A percentile compares a stretch with the other conserved stretches of the same genome.
phyloP scores from a whole-genome alignment of 2,329 filamentous ascomycete genomes.

The Mycosphaerella arachidis region DNA sequence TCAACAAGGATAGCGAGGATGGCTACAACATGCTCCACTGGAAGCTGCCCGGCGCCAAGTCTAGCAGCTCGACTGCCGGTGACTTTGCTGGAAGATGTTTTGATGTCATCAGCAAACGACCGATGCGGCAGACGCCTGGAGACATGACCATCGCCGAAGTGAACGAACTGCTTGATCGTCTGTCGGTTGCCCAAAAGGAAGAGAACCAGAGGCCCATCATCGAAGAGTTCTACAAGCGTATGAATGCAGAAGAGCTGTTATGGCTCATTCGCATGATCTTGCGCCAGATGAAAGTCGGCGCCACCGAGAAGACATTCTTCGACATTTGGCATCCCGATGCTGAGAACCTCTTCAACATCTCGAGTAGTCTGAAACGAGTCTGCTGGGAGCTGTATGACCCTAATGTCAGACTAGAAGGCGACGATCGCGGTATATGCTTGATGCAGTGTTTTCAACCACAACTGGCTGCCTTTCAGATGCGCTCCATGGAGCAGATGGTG shows the following conservation, averaged over 20 bases:
- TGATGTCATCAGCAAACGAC: conserved; percentile 78
- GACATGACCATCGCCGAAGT: conserved; percentile 84
- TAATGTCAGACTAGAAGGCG: conserved; percentile 65
- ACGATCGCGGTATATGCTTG: conserved; percentile 68
- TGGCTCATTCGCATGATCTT: conserved; percentile 95
- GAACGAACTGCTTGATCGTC: conserved; percentile 74
- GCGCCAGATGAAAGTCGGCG: conserved; percentile 69
- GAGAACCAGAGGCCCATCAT: conserved; percentile 79
- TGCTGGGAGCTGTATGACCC: conserved; percentile 90
- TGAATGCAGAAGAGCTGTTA: conserved; percentile 89
- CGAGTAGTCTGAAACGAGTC: conserved; percentile 80
- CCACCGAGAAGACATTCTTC: conserved; percentile 84
- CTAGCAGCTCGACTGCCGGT: conserved; percentile 64
- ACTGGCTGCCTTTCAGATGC: conserved; percentile 85
- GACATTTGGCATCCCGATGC: conserved; percentile 57
- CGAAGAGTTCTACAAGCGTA: conserved; percentile 75
- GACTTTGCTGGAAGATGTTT: conserved; percentile 90
- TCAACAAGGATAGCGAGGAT: conserved; percentile 85
- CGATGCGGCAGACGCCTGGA: conserved; percentile 68
- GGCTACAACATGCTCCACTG: conserved; percentile 81
- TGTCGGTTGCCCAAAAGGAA: conserved; percentile 73
- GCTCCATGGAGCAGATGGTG: conserved; percentile 76
- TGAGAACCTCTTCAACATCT: conserved; percentile 70
- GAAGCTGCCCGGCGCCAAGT: conserved; percentile 75
- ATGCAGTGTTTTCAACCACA: conserved; percentile 98